Conservation (phyloP, 306 rosid species). For the Neltuma alba region DNA sequence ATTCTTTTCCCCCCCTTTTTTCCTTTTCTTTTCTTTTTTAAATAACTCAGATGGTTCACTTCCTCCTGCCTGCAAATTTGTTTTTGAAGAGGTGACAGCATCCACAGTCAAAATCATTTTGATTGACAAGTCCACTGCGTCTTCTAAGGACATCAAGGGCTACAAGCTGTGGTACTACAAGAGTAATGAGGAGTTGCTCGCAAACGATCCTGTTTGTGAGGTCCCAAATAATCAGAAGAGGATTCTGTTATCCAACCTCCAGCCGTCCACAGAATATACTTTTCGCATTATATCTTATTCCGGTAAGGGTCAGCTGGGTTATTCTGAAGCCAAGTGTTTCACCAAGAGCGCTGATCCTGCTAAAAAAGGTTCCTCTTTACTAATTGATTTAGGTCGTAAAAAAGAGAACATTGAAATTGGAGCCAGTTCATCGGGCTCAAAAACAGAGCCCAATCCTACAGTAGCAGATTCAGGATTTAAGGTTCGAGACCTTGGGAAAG, state of each 20-base stretch:
- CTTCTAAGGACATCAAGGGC: conserved; percentile 62
- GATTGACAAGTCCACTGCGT: conserved; percentile 65
- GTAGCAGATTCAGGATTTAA: conserved; percentile 63
- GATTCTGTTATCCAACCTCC: conserved; percentile 83
- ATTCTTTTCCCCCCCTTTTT: background rate
- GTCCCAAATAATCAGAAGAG: conserved; percentile 87
- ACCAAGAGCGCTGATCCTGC: conserved; percentile 79
- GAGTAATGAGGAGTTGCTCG: conserved; percentile 61
- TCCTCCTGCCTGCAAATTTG: conserved; percentile 98
- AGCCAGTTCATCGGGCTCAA: conserved; percentile 53
- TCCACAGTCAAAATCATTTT: conserved; percentile 76
- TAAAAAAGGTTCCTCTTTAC: conserved; percentile 42
- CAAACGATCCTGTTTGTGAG: conserved; percentile 78
- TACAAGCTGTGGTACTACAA: conserved; percentile 95
- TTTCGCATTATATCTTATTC: conserved; percentile 79
- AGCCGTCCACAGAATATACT: conserved; percentile 89
- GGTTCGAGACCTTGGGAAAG: conserved; percentile 91
- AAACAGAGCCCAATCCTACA: conserved; percentile 48
- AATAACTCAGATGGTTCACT: conserved; percentile 72
- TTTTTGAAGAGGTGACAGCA: conserved; percentile 82
- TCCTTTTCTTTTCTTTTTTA: conserved; percentile 1
- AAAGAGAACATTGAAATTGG: conserved; percentile 45
- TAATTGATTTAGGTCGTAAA: conserved; percentile 43
- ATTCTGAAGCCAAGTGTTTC: conserved; percentile 92
- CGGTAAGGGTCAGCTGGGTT: conserved; percentile 79